Evolutionary conservation across 2,329 filamentous ascomycete species (phyloP), one percentile per base, ranked within the genome.

Genomic region (Fusarium tanahbumbuense): DNA sequence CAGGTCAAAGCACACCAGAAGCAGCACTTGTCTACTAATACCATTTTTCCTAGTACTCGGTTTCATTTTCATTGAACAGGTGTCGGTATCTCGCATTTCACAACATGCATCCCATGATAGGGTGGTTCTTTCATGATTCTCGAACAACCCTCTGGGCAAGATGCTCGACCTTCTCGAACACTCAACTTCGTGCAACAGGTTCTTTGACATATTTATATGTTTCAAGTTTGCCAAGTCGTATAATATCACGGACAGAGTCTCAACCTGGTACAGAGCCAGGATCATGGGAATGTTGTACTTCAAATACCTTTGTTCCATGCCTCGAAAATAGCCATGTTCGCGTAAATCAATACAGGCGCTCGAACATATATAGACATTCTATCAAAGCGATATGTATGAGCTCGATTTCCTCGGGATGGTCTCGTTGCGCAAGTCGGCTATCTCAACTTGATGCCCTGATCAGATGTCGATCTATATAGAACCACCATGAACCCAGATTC

Each of bases 151-250:
- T 18, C 41, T 25, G 7, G 16, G 12, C 8, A 22, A 4, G 81
- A 83, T 37, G 20, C 12, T 16, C 30, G 16, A 3, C 10, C 13
- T 6, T n/a, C 20, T 18, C 15, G 34, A 44, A 37, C 34, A 13
- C 30, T 3, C 28, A 47, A 20, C 11, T 27, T 7, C 28, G 28
- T 37, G n/a, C 7, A 15, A 37, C n/a, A 28, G 11, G 15, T 9
- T 5, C 53, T 56, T 56, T 56, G 30, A 40, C 1, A 16, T 4
- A 7, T 23, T 1, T 10, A 3, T 13, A 4, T 28, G 11, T 23
- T 40, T 1, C 22, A 3, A 18, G 9, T 22, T 8, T 34, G 15
- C 16, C 28, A 27, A 18, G n/a, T n/a, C 23, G 13, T 5, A 20
- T 13, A 4, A 20, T 40, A 6, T 7, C 9, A 11, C 18, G 2